These are phyloP conservation scores for Rubus parviflorus DNA, from an alignment of 306 rosid species.

Conservation along the genomic window DNA sequence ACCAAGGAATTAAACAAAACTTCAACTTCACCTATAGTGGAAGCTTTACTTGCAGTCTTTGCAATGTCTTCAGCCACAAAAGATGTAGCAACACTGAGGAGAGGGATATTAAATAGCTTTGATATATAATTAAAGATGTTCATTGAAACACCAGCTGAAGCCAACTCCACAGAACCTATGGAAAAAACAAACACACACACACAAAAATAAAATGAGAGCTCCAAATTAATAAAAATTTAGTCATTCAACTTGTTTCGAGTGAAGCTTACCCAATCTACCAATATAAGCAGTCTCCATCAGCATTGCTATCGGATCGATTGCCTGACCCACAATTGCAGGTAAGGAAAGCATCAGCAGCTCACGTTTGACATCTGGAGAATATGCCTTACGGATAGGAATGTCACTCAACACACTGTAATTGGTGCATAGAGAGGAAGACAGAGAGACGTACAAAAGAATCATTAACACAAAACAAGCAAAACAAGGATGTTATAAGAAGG, in stretches of 20 bases:
- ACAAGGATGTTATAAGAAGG: background rate
- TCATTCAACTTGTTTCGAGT: background rate
- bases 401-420: conserved; percentile 41
- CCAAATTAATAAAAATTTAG: background rate
- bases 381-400: conserved; percentile 23
- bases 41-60: conserved; percentile 38
- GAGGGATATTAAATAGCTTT: conserved; percentile 89
- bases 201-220: background rate
- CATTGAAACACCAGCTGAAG: conserved; percentile 90
- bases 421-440: conserved; percentile 16
- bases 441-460: conserved; percentile 4
- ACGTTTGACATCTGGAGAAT: conserved; percentile 46
- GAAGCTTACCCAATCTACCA: conserved; percentile 70
- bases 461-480: background rate
- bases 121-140: conserved; percentile 84
- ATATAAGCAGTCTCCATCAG: conserved; percentile 96
- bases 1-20: background rate
- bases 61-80: conserved; percentile 95
- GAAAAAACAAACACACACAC: background rate
- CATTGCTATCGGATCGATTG: conserved; percentile 85
- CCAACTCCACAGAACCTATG: conserved; percentile 77
- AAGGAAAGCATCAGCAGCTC: conserved; percentile 67
- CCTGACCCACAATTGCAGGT: conserved; percentile 93
- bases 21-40: conserved; percentile 59
- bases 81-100: conserved; percentile 89